Base-by-base conservation (phyloP, 192 early-diverging fungal species). In the Linnemannia elongata region DNA sequence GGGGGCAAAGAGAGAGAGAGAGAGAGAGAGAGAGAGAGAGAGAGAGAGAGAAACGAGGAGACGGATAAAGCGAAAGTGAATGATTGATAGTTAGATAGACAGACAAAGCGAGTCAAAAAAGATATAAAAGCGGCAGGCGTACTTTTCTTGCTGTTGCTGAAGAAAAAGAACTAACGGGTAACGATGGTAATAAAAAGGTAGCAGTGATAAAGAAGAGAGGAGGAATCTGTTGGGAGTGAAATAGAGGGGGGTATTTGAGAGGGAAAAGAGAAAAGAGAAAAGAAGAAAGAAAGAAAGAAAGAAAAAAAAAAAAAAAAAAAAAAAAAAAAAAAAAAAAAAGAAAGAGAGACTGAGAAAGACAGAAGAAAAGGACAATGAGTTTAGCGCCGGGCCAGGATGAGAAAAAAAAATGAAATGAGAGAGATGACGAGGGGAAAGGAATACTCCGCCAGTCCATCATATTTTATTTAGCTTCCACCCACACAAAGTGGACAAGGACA, bases 81-180 rank as follows among this genome's bases (percentile, higher is more conserved):
- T 39, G 38, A 39, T 39, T 39, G 38, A 39, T 6, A 39, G 38
- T 5, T 39, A 39, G 49, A 52, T 52, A 52, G 49, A 52, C 70
- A 72, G 70, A 41, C 70, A 24, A 42, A 22, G 49, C 49, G 49
- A 52, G 49, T 52, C 70, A 72, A 72, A 38, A 72, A 38, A 44
- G 4, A 12, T 44, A 72, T 39, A 72, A 41, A 44, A 41, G 38
- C 70, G 70, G 70, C 36, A 30, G 44, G 41, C 60, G 60, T 66
- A 66, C 60, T 66, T 66, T 66, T 60, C 8, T 27, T 60, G 55
- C 10, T 60, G 24, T 27, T 60, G n/a, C n/a, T 66, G 30, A 17
- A 57, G n/a, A 27, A 27, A 10, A 27, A 9, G 8, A 30, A 66
- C 24, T 66, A 35, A 63, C 60, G 60, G 60, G 27, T 10, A 63